Percentiles rank a stretch among this genome's conserved stretches.
Evolutionary conservation across 164 flowering plant genomes (phyloP).

Genomic region (Santalum album): DNA sequence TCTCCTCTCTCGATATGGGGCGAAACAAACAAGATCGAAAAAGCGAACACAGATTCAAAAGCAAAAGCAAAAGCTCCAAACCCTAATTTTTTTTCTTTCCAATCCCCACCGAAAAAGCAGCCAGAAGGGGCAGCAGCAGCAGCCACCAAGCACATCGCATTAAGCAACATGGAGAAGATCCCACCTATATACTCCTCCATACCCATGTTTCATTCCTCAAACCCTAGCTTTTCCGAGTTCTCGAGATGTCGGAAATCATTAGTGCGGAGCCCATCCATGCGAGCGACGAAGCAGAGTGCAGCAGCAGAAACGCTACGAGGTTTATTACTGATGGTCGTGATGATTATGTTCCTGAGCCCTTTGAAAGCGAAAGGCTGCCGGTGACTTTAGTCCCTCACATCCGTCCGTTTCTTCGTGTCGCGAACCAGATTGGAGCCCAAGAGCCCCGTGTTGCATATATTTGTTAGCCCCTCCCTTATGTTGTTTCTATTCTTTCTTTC

Average conservation of each 20-base stretch:
- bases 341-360: conserved; percentile 37
- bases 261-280: neutral
- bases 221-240: neutral
- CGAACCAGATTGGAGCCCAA: conserved; percentile 54
- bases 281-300: neutral
- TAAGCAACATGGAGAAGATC: neutral
- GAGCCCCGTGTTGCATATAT: conserved; percentile 82
- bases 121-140: neutral
- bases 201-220: neutral
- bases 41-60: neutral
- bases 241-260: neutral
- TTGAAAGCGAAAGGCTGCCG: conserved; percentile 84
- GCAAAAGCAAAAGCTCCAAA: neutral
- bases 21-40: neutral
- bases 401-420: conserved; percentile 76
- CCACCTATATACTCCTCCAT: neutral
- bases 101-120: neutral
- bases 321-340: conserved; percentile 3
- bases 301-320: neutral
- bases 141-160: neutral
- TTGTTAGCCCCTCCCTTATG: conserved; percentile 36
- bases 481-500: neutral
- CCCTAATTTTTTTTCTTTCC: neutral
- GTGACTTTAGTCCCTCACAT: conserved; percentile 47
- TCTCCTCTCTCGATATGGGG: neutral